A percentile compares a stretch with the other conserved stretches of the same genome.
phyloP scores from a whole-genome alignment of 2,329 filamentous ascomycete genomes.

The Moelleriella libera region DNA sequence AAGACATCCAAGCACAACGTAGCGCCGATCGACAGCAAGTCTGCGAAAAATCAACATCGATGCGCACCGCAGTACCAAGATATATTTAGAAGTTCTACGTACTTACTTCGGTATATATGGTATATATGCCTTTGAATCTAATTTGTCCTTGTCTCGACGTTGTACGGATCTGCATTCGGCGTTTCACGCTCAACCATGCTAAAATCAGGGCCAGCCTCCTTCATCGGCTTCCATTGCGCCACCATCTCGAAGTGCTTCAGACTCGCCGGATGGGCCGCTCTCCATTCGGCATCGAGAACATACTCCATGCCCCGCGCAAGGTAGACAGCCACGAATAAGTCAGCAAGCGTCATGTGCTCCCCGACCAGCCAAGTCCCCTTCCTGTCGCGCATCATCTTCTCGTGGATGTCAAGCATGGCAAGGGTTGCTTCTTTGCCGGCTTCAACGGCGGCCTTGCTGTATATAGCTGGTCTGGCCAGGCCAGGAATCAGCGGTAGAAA shows the following conservation, averaged over 20 bases:
- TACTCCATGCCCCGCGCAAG: constrained; percentile 1
- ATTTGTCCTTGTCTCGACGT: no score
- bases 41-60: no score
- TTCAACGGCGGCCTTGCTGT: not conserved
- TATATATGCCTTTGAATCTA: no score
- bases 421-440: not conserved
- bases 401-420: not conserved
- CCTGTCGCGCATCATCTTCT: not conserved
- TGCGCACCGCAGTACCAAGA: no score
- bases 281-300: not conserved
- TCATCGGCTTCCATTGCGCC: not conserved
- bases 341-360: not conserved
- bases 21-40: no score
- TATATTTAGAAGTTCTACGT: no score
- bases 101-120: no score
- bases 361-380: not conserved
- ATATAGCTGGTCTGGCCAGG: not conserved
- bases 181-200: not conserved
- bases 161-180: not conserved
- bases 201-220: not conserved
- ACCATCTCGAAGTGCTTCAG: constrained; percentile 1
- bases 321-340: not conserved
- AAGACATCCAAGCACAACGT: no score
- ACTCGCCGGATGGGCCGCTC: not conserved
- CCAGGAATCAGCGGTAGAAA: constrained; percentile 1